A percentile compares a stretch with the other conserved stretches of the same genome.
These are phyloP conservation scores for Phytopythium delawarense DNA, from an alignment of 352 stramenopile species.

Conservation along the genomic window DNA sequence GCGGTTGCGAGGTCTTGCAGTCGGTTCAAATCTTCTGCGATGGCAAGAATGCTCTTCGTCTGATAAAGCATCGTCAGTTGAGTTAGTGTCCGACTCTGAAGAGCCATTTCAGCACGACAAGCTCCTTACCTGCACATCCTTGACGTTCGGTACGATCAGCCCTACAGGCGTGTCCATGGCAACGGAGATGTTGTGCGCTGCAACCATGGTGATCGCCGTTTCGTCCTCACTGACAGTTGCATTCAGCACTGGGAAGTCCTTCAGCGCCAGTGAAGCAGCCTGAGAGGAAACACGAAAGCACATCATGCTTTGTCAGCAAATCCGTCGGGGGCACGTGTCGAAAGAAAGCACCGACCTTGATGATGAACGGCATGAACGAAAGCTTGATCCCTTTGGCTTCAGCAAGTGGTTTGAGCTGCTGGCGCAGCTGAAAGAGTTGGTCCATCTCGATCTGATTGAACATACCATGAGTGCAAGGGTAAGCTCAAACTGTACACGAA, in stretches of 20 bases:
- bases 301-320: background rate
- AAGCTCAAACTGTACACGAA: background rate
- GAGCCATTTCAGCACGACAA: background rate
- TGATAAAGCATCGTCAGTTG: conserved; percentile 15
- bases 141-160: conserved; percentile 96
- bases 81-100: background rate
- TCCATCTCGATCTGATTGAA: conserved; percentile 86
- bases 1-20: conserved; percentile 84
- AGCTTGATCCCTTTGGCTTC: conserved; percentile 85
- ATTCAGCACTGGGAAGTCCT: conserved; percentile 94
- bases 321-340: background rate
- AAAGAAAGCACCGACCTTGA: conserved; percentile 61
- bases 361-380: conserved; percentile 95
- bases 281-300: conserved; percentile 14
- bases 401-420: conserved; percentile 86
- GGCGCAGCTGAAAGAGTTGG: conserved; percentile 77
- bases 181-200: conserved; percentile 96
- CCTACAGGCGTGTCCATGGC: conserved; percentile 97
- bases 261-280: conserved; percentile 92
- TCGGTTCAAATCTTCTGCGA: conserved; percentile 80
- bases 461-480: background rate
- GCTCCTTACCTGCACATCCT: conserved; percentile 80
- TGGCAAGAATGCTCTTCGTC: conserved; percentile 79
- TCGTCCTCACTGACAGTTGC: conserved; percentile 84
- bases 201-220: conserved; percentile 85